phyloP scores from a whole-genome alignment of 768 basidiomycete species.

The Collybia sordida region DNA sequence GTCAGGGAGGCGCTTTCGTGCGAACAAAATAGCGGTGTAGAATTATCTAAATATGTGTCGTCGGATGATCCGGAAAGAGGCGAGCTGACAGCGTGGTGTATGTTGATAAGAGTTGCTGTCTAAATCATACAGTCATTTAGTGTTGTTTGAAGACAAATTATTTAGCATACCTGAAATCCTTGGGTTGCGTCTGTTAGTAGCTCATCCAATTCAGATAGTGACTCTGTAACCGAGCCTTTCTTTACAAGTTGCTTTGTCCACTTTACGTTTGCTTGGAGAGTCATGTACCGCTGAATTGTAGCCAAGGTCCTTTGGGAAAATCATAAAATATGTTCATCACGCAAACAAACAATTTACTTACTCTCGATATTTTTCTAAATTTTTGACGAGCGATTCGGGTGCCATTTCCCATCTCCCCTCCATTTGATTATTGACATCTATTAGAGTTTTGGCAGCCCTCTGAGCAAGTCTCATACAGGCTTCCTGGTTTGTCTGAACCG shows the following conservation, averaged over 20 bases:
- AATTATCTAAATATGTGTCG: background rate
- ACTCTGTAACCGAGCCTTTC: slow-evolving; percentile 6
- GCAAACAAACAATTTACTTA: background rate
- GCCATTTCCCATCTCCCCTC: slow-evolving; percentile 10
- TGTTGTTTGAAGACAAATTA: background rate
- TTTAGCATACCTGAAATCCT: slow-evolving; percentile 6
- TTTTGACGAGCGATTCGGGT: slow-evolving; percentile 6
- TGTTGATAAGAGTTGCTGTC: slow-evolving; percentile 13
- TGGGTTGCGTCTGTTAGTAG: slow-evolving; percentile 8
- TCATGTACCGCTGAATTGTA: slow-evolving; percentile 6
- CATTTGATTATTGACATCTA: slow-evolving; percentile 10
- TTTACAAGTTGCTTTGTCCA: slow-evolving; percentile 10
- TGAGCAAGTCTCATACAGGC: slow-evolving; percentile 9
- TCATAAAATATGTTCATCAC: background rate
- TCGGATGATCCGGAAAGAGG: background rate
- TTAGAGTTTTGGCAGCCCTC: slow-evolving; percentile 3
- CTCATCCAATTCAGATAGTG: slow-evolving; percentile 7
- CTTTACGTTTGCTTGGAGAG: slow-evolving; percentile 6
- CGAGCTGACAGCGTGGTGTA: slow-evolving; percentile 9
- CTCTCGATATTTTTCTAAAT: slow-evolving; percentile 13
- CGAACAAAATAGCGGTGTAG: background rate
- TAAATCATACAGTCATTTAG: background rate
- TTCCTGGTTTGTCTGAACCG: slow-evolving; percentile 10
- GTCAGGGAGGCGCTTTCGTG: background rate
- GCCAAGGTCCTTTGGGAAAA: slow-evolving; percentile 5